Percentiles rank a stretch among this genome's conserved stretches.
These are phyloP conservation scores for Malassezia furfur DNA, from an alignment of 1,284 basidiomycete species.

Conservation along the genomic window DNA sequence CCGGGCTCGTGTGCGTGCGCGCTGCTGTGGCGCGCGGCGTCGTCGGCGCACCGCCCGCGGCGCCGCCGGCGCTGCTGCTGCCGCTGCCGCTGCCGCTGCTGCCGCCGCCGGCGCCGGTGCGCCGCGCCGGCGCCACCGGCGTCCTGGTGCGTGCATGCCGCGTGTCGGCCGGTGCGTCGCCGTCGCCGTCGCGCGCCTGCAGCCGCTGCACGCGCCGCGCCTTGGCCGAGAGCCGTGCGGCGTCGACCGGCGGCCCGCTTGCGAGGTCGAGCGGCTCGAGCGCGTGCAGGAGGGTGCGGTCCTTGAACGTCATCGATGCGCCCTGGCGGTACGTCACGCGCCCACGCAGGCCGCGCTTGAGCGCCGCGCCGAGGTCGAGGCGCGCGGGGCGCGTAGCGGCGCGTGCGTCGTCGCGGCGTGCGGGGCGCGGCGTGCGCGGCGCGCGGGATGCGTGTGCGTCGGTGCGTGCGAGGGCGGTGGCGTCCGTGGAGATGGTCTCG, in stretches of 20 bases:
- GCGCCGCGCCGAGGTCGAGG: slow-evolving; percentile 47
- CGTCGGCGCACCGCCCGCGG: background rate
- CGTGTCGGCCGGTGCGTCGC: too few relatives aligned
- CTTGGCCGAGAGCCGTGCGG: slow-evolving; percentile 19
- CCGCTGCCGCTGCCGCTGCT: background rate
- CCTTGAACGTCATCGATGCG: slow-evolving; percentile 51
- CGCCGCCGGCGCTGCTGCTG: background rate
- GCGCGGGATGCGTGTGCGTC: background rate
- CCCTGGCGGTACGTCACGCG: slow-evolving; percentile 50
- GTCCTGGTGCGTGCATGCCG: too few relatives aligned
- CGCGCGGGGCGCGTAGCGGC: slow-evolving; percentile 7
- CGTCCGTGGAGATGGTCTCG: slow-evolving; percentile 50
- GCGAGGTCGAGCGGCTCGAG: slow-evolving; percentile 53
- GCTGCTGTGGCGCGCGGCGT: too few relatives aligned
- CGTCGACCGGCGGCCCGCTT: slow-evolving; percentile 49
- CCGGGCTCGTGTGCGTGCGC: slow-evolving; percentile 20
- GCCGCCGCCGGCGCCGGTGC: background rate
- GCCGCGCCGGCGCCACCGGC: too few relatives aligned
- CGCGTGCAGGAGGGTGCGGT: slow-evolving; percentile 49
- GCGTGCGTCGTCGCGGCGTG: slow-evolving; percentile 1
- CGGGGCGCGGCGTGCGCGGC: background rate
- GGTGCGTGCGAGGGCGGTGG: slow-evolving; percentile 20
- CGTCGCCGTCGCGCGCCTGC: background rate
- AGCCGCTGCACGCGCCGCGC: background rate
- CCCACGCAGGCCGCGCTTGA: slow-evolving; percentile 52